These are phyloP conservation scores for Gremmenia infestans DNA, from an alignment of 2,329 filamentous ascomycete species.

Conservation along the genomic window DNA sequence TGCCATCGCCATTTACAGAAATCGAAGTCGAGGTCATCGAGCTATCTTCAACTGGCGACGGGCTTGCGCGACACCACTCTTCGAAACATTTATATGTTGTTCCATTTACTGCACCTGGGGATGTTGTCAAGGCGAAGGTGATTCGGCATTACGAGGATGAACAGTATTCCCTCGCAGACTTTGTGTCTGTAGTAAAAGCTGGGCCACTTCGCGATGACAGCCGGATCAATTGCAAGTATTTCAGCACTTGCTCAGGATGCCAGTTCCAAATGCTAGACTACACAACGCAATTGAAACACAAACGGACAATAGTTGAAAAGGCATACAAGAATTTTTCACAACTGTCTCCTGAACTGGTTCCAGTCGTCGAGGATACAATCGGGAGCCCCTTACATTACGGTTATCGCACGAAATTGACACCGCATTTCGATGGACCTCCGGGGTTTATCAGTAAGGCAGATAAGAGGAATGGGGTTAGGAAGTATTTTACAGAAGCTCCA, in stretches of 20 bases:
- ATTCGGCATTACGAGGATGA: slow-evolving; percentile 63
- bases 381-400: slow-evolving; percentile 86
- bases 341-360: slow-evolving; percentile 69
- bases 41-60: slow-evolving; percentile 89
- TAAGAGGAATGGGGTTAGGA: slow-evolving; percentile 47
- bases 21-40: slow-evolving; percentile 76
- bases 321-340: slow-evolving; percentile 90
- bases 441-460: slow-evolving; percentile 41
- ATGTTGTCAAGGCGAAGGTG: slow-evolving; percentile 72
- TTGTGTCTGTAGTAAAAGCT: slow-evolving; percentile 69
- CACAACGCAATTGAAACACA: slow-evolving; percentile 75
- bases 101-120: slow-evolving; percentile 83
- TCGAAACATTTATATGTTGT: slow-evolving; percentile 72
- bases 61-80: slow-evolving; percentile 67
- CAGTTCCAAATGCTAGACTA: slow-evolving; percentile 98
- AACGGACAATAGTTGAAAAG: slow-evolving; percentile 81
- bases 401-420: slow-evolving; percentile 94
- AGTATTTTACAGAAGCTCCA: slow-evolving; percentile 60
- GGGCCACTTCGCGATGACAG: slow-evolving; percentile 72
- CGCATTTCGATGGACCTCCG: slow-evolving; percentile 83
- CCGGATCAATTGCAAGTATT: slow-evolving; percentile 79
- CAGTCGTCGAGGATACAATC: slow-evolving; percentile 76
- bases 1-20: slow-evolving; percentile 67
- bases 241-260: slow-evolving; percentile 81
- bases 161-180: slow-evolving; percentile 73